Base-by-base conservation (phyloP, 495 filamentous ascomycete genomes). In the Trichoderma gamsii region DNA sequence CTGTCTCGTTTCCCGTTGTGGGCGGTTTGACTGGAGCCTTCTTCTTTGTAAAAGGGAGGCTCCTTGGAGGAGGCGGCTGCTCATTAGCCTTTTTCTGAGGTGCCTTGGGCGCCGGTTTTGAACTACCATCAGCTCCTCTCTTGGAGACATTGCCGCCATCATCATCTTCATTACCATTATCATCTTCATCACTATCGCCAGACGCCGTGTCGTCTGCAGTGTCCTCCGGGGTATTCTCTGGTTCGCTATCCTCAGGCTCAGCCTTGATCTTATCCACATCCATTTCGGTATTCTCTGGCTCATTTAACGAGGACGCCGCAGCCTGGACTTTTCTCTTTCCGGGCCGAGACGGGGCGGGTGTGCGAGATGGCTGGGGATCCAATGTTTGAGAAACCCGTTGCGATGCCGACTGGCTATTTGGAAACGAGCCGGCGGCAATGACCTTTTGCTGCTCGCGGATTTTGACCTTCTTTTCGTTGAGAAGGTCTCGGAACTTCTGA, bases 381-480 rank as follows among this genome's bases (percentile, higher is more conserved):
- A 46, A 9, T 29, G 32, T 32, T n/a, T 65, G 63, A 41, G 32
- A 43, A 23, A 38, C 16, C 12, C 41, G 32, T 46, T 65, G 63
- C 13, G 63, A 65, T 43, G 63, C 63, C 41, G 63, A 16, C 15
- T 41, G 63, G 13, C 41, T 65, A 32, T n/a, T 41, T 65, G 13
- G 63, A 21, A 65, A 65, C 16, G 56, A 29, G 8, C 86, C 84
- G n/a, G 81, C 79, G 18, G 82, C 84, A 6, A 95, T 75, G 11
- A 93, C 71, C 23, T 88, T 83, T 70, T 92, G 88, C 74, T 95
- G 90, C 69, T 94, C 89, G 38, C 92, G 80, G 27, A 97, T 94
- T 77, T 95, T 96, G n/a, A 91, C 80, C 76, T 97, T 97, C 78
- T 97, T 97, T 72, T 88, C 87, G 70, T 97, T 97, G 0, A 97